Percentiles rank a stretch among this genome's conserved stretches.
Conservation (phyloP, 257 asterid genomes). For the Nicotiana noctiflora region DNA sequence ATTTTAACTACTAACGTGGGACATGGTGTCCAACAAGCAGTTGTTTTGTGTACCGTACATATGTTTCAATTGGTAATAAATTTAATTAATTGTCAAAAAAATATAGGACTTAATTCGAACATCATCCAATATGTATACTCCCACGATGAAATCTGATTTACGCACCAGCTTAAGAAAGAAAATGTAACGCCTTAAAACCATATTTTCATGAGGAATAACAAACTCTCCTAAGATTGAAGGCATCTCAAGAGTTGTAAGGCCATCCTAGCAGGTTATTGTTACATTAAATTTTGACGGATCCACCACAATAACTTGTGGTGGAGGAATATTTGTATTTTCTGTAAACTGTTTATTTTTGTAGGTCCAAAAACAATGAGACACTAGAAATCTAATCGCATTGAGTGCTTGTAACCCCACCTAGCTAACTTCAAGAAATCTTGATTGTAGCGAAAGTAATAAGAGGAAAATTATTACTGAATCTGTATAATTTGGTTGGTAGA, state of each 20-base stretch:
- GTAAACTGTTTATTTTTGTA: not conserved
- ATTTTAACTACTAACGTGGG: too few species aligned
- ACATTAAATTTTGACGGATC: not conserved
- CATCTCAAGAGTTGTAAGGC: not conserved
- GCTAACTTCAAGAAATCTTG: not conserved
- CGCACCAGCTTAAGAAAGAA: not conserved
- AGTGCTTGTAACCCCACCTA: constrained; percentile 3
- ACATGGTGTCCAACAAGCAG: too few species aligned
- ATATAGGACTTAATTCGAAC: too few species aligned
- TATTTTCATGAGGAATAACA: not conserved
- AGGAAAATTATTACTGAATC: not conserved
- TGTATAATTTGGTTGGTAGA: not conserved
- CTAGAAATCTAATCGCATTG: not conserved
- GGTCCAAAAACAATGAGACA: constrained; percentile 4
- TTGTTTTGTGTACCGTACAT: too few species aligned
- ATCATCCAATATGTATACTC: too few species aligned
- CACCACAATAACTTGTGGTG: not conserved
- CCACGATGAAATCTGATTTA: not conserved
- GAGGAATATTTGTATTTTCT: not conserved
- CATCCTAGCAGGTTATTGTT: not conserved
- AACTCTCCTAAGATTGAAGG: not conserved
- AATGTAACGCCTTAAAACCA: not conserved
- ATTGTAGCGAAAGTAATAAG: not conserved
- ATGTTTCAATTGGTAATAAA: too few species aligned
- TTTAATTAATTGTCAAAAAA: too few species aligned